Percentiles rank a stretch among this genome's conserved stretches.
phyloP scores from a whole-genome alignment of 495 filamentous ascomycete species.

The Pseudomonodictys pantanalensis region DNA sequence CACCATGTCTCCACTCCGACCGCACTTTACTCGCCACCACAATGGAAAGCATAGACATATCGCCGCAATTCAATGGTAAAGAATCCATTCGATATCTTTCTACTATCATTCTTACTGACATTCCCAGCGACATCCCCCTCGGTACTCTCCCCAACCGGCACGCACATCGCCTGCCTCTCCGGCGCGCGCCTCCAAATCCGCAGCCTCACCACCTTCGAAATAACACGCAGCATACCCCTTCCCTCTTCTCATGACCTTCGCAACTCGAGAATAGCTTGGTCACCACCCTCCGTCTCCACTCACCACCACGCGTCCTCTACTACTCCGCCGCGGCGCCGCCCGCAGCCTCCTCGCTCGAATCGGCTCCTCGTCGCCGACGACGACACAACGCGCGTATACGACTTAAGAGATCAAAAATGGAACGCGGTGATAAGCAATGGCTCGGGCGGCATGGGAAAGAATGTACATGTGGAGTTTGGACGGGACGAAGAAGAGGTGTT shows the following conservation, averaged over 20 bases:
- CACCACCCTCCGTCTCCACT: background rate
- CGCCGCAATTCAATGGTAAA: slow-evolving; percentile 27
- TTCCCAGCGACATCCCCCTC: slow-evolving; percentile 23
- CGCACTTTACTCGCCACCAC: background rate
- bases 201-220: slow-evolving; percentile 28
- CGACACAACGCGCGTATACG: slow-evolving; percentile 47
- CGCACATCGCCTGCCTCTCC: slow-evolving; percentile 32
- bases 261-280: slow-evolving; percentile 20
- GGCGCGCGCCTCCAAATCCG: slow-evolving; percentile 37
- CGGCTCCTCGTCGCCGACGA: slow-evolving; percentile 52
- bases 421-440: slow-evolving; percentile 49
- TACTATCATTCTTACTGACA: background rate
- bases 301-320: background rate
- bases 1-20: background rate
- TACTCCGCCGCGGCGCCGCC: background rate
- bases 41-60: slow-evolving; percentile 25
- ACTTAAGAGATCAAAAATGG: slow-evolving; percentile 49
- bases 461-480: slow-evolving; percentile 54
- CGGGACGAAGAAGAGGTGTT: slow-evolving; percentile 52
- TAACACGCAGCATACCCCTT: slow-evolving; percentile 34
- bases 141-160: slow-evolving; percentile 35
- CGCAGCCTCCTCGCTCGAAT: slow-evolving; percentile 13
- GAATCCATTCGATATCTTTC: background rate
- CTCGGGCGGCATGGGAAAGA: slow-evolving; percentile 50
- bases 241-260: slow-evolving; percentile 20